Base-by-base conservation (phyloP, 768 basidiomycete species). In the Kwoniella mangroviensis region DNA sequence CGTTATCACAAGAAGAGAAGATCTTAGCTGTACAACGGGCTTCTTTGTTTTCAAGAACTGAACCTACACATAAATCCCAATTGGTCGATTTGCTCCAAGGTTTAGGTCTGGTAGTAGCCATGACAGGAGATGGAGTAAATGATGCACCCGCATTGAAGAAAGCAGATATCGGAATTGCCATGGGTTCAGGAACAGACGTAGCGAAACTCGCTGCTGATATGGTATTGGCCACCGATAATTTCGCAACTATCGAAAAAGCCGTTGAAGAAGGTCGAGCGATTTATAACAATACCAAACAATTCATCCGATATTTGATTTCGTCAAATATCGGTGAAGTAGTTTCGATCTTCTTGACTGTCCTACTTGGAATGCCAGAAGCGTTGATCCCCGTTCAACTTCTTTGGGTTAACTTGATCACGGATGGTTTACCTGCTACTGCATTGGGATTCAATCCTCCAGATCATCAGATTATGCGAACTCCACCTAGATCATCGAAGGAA, bases 211-310 rank as follows among this genome's bases (percentile, higher is more conserved):
- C 96, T 4, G 93, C 96, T 9, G 96, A 99, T 83, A 96, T 99
- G 94, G 94, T 99, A 1, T 69, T 84, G 2, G 82, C 82, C 24
- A 84, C 76, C 83, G 94, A 94, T 58, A 98, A 98, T 86, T 99
- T 99, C 84, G 90, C 94, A 12, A 95, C 94, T 7, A 98, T 99
- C 84, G 95, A 97, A 83, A 86, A 89, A 75, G 96, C 96, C 9
- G 94, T 99, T 55, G 96, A 98, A 83, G 96, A 99, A 85, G 96
- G 96, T 76, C 87, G 96, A 84, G 87, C 96, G 68, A 99, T 98
- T 79, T 98, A 98, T 84, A 98, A 98, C 85, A 99, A 99, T 85
- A 98, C 95, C 55, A 99, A 99, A 85, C 96, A 98, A 82, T 99
- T 99, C 84, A 98, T 99, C 84, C 91, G 96, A 78, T 99, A 98